Evolutionary conservation across 164 flowering plant genomes (phyloP).

Genomic region (Umbellularia californica): DNA sequence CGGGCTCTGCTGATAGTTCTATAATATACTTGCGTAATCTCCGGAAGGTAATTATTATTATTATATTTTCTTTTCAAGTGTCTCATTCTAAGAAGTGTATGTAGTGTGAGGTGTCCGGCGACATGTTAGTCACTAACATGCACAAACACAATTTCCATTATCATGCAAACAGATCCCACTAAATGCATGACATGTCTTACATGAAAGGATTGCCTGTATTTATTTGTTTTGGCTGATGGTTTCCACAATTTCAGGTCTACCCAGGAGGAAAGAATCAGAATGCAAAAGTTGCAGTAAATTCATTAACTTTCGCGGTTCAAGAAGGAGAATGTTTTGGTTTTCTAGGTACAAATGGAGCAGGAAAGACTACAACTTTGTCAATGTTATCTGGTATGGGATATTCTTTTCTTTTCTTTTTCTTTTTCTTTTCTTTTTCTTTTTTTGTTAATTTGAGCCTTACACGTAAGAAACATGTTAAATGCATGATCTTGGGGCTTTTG

Average conservation of each 20-base stretch:
- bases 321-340: conserved; percentile 99
- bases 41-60: conserved; percentile 56
- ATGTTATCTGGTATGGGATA: conserved; percentile 74
- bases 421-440: too few relatives aligned
- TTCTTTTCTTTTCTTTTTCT: neutral
- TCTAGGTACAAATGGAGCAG: conserved; percentile 98
- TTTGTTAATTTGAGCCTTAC: neutral
- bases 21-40: conserved; percentile 76
- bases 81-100: neutral
- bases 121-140: too few relatives aligned
- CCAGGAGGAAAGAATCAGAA: conserved; percentile 48
- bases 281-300: conserved; percentile 79
- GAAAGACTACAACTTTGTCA: conserved; percentile 96
- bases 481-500: neutral
- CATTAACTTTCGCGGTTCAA: conserved; percentile 83
- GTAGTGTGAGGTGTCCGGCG: too few relatives aligned
- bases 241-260: conserved; percentile 58
- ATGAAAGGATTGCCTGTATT: too few relatives aligned
- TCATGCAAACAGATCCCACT: too few relatives aligned
- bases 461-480: neutral
- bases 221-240: neutral
- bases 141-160: too few relatives aligned
- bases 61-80: neutral
- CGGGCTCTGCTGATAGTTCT: conserved; percentile 65
- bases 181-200: too few relatives aligned